phyloP scores from a whole-genome alignment of 805 yeast species.

The Ogataea methanolica region DNA sequence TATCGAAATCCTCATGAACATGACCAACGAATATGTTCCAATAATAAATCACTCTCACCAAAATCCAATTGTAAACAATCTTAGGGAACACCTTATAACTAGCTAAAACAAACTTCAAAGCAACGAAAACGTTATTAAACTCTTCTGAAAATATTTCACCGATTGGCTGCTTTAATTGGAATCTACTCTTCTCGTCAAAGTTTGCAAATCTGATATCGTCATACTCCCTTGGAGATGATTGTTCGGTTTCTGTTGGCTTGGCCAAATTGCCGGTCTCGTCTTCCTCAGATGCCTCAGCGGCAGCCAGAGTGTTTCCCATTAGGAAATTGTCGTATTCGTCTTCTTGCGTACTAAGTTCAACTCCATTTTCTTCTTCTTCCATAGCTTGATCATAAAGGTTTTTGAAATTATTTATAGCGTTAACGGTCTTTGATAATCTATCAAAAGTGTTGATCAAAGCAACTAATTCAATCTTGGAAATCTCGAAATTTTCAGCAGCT shows the following conservation, averaged over 20 bases:
- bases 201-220: conserved; percentile 23
- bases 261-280: neutral
- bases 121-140: conserved; percentile 47
- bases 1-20: conserved; percentile 30
- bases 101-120: conserved; percentile 55
- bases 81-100: conserved; percentile 72
- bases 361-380: conserved; percentile 22
- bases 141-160: conserved; percentile 48
- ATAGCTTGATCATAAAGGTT: conserved; percentile 39
- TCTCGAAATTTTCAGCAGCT: conserved; percentile 30
- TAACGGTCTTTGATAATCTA: conserved; percentile 79
- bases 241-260: neutral
- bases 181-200: neutral
- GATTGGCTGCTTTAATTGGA: conserved; percentile 13
- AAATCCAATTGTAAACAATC: conserved; percentile 44
- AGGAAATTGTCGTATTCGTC: conserved; percentile 1
- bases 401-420: conserved; percentile 70
- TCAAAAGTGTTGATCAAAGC: conserved; percentile 92
- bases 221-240: conserved; percentile 1
- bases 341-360: conserved; percentile 2
- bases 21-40: conserved; percentile 82
- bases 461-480: conserved; percentile 73
- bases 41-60: conserved; percentile 46
- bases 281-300: neutral
- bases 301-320: neutral